Conservation (phyloP, 1,284 basidiomycete genomes). For the Vanrija sp. region DNA sequence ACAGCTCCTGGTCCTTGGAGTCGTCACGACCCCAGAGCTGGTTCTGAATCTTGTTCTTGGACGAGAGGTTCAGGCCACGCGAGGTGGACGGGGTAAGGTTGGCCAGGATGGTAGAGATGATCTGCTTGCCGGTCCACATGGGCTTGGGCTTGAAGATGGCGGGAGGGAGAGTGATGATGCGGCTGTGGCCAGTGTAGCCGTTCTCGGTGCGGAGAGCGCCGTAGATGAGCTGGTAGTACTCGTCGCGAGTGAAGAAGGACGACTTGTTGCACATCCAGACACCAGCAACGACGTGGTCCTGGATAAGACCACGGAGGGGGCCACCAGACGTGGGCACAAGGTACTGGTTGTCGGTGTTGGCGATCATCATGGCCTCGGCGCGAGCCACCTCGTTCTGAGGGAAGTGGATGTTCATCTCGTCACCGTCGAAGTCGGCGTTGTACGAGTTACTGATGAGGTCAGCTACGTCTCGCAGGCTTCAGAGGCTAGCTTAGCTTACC, state of each 20-base stretch:
- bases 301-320: slow-evolving; percentile 94
- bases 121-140: slow-evolving; percentile 97
- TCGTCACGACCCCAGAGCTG: slow-evolving; percentile 65
- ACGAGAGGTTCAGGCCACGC: slow-evolving; percentile 78
- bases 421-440: slow-evolving; percentile 99
- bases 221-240: slow-evolving; percentile 96
- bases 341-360: slow-evolving; percentile 99
- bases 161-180: slow-evolving; percentile 80
- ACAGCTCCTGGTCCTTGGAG: slow-evolving; percentile 48
- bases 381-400: slow-evolving; percentile 84
- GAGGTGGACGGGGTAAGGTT: slow-evolving; percentile 84
- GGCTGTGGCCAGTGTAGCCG: slow-evolving; percentile 62
- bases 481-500: no score
- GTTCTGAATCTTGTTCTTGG: slow-evolving; percentile 81
- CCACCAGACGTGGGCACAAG: slow-evolving; percentile 97
- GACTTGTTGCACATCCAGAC: slow-evolving; percentile 99
- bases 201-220: slow-evolving; percentile 90
- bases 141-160: slow-evolving; percentile 86
- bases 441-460: slow-evolving; percentile 76
- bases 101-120: slow-evolving; percentile 85
- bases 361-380: slow-evolving; percentile 88
- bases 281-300: slow-evolving; percentile 98
- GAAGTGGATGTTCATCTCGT: slow-evolving; percentile 99
- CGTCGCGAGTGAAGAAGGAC: slow-evolving; percentile 88
- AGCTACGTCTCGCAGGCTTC: slow-evolving; percentile 25